Percentiles rank a stretch among this genome's conserved stretches.
Evolutionary conservation across 1,139 yeast genomes (phyloP).

Genomic region (Zygosaccharomyces sapae): DNA sequence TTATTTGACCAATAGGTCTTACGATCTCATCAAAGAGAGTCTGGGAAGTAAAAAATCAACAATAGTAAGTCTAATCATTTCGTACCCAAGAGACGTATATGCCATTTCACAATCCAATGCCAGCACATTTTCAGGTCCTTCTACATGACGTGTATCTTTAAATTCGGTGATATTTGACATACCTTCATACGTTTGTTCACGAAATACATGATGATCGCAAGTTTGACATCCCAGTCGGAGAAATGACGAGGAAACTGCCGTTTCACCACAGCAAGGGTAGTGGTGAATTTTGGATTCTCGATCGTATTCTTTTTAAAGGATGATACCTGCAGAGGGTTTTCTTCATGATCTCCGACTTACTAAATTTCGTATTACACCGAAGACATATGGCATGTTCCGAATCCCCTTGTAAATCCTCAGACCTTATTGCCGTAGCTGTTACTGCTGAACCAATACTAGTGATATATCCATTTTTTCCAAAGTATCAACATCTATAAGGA

Average conservation of each 20-base stretch:
- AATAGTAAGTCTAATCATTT: constrained; percentile 75
- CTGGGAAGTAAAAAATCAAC: constrained; percentile 68
- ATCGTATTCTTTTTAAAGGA: constrained; percentile 28
- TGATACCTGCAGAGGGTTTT: constrained; percentile 32
- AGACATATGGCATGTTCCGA: constrained; percentile 22
- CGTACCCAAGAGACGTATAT: constrained; percentile 81
- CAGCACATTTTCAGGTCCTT: constrained; percentile 48
- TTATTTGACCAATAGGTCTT: constrained; percentile 67
- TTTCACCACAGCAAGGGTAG: constrained; percentile 37
- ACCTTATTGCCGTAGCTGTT: constrained; percentile 2
- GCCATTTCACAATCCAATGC: constrained; percentile 98
- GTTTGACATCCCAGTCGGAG: constrained; percentile 51
- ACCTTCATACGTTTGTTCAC: constrained; percentile 50
- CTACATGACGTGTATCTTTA: constrained; percentile 19
- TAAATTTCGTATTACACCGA: constrained; percentile 33
- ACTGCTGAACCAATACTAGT: constrained; percentile 11
- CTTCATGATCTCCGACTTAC: constrained; percentile 25
- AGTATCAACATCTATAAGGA: constrained; percentile 20
- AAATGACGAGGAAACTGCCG: constrained; percentile 37
- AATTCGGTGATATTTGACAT: constrained; percentile 36
- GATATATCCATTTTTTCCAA: constrained; percentile 30
- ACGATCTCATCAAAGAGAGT: constrained; percentile 68
- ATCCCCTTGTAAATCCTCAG: background rate
- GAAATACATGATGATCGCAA: constrained; percentile 64
- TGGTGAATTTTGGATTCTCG: constrained; percentile 23